A percentile compares a stretch with the other conserved stretches of the same genome.
Evolutionary conservation across 2,329 filamentous ascomycete genomes (phyloP).

Genomic region (Pseudocercospora crystallina): DNA sequence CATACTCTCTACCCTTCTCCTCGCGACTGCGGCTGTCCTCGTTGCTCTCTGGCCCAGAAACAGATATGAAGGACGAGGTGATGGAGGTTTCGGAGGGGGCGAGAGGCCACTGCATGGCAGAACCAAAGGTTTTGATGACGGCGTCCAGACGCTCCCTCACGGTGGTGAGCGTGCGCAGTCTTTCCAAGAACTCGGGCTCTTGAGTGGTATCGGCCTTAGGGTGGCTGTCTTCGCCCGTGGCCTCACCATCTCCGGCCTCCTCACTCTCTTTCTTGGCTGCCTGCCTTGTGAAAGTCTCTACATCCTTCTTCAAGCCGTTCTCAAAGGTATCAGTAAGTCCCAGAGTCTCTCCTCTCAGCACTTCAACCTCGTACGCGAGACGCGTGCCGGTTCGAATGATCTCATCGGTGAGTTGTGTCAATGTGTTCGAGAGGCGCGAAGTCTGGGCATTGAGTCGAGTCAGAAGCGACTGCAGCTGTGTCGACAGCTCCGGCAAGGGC

Average conservation of each 20-base stretch:
- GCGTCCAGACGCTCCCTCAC: conserved; percentile 82
- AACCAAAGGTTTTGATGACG: conserved; percentile 87
- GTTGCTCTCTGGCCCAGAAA: conserved; percentile 72
- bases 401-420: conserved; percentile 91
- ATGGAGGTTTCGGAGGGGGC: conserved; percentile 87
- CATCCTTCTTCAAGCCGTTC: conserved; percentile 69
- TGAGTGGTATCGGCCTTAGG: background rate
- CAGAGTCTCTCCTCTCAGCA: conserved; percentile 82
- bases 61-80: conserved; percentile 81
- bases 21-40: conserved; percentile 65
- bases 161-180: conserved; percentile 77
- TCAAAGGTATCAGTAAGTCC: conserved; percentile 76
- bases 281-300: conserved; percentile 42
- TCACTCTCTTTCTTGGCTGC: conserved; percentile 9
- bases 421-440: conserved; percentile 72
- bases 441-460: conserved; percentile 88
- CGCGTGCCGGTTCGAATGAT: conserved; percentile 86
- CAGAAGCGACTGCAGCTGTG: conserved; percentile 78
- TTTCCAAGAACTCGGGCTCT: conserved; percentile 61
- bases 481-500: conserved; percentile 72
- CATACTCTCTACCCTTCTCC: conserved; percentile 82
- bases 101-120: conserved; percentile 93
- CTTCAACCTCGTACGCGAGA: conserved; percentile 90
- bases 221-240: background rate
- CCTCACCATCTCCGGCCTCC: conserved; percentile 4